Conservation (phyloP, 1,284 basidiomycete species). For the Puccinia horiana region DNA sequence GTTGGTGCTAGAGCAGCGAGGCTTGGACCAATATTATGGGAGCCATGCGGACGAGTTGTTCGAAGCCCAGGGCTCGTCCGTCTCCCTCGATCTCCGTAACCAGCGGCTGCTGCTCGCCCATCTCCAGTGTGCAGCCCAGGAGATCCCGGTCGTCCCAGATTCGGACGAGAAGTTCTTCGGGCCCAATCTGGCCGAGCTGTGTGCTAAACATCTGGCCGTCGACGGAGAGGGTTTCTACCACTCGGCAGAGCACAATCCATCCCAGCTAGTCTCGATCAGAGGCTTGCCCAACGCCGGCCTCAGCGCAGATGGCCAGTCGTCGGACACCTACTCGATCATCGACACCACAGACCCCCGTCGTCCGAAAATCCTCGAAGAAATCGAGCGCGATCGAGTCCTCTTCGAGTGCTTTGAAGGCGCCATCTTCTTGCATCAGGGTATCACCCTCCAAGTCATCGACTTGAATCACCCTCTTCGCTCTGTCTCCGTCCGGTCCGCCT, state of each 20-base stretch:
- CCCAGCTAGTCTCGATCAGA: slow-evolving; percentile 21
- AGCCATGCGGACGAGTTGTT: slow-evolving; percentile 72
- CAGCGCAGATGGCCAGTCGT: slow-evolving; percentile 65
- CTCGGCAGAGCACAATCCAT: not conserved
- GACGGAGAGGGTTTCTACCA: slow-evolving; percentile 66
- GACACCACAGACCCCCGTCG: slow-evolving; percentile 64
- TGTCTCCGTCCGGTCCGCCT: slow-evolving; percentile 5
- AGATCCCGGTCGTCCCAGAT: slow-evolving; percentile 71
- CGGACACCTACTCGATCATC: slow-evolving; percentile 77
- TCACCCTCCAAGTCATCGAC: slow-evolving; percentile 1
- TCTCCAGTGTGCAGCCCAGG: slow-evolving; percentile 81
- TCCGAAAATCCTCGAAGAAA: slow-evolving; percentile 71
- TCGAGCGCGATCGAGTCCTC: slow-evolving; percentile 79
- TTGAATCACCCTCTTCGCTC: not conserved
- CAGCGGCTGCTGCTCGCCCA: slow-evolving; percentile 78
- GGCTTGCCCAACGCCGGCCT: not conserved
- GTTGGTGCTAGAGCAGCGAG: slow-evolving; percentile 71
- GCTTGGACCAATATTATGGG: slow-evolving; percentile 77
- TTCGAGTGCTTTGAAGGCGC: slow-evolving; percentile 72
- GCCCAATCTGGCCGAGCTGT: slow-evolving; percentile 60
- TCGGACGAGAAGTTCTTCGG: slow-evolving; percentile 77
- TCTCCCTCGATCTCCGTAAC: slow-evolving; percentile 68
- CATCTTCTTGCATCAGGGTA: slow-evolving; percentile 59
- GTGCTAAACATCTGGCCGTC: slow-evolving; percentile 65
- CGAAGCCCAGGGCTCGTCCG: not conserved